Conservation (phyloP, 176 grass and related monocot species). For the Musa itinerans region DNA sequence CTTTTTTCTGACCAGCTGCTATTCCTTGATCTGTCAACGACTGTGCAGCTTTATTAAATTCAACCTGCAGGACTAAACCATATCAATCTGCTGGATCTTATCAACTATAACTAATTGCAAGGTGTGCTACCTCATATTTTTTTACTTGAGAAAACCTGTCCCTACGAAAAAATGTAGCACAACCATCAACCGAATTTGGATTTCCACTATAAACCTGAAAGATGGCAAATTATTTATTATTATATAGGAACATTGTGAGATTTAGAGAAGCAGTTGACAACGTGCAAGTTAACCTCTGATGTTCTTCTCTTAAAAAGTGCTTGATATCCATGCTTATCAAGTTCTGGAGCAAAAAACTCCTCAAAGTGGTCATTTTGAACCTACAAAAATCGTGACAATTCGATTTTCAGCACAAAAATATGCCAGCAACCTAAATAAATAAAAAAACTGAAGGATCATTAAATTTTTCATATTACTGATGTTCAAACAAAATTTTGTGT, state of each 20-base stretch:
- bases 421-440: not conserved
- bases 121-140: conserved; percentile 82
- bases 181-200: conserved; percentile 61
- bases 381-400: conserved; percentile 28
- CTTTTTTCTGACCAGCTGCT: conserved; percentile 68
- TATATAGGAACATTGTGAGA: not conserved
- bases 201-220: conserved; percentile 67
- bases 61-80: conserved; percentile 44
- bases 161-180: conserved; percentile 99
- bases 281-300: conserved; percentile 50
- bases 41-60: conserved; percentile 99
- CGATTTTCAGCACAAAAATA: not conserved
- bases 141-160: conserved; percentile 99
- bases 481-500: not conserved
- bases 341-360: conserved; percentile 90
- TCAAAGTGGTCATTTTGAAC: conserved; percentile 89
- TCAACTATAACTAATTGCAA: not conserved
- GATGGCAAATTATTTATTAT: not conserved
- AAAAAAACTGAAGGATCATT: not conserved
- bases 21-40: conserved; percentile 92
- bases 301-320: conserved; percentile 97
- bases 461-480: no score
- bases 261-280: not conserved
- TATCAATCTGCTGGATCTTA: not conserved
- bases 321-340: conserved; percentile 99